Conservation (phyloP, 352 stramenopile genomes). For the Globisporangium viniferum region DNA sequence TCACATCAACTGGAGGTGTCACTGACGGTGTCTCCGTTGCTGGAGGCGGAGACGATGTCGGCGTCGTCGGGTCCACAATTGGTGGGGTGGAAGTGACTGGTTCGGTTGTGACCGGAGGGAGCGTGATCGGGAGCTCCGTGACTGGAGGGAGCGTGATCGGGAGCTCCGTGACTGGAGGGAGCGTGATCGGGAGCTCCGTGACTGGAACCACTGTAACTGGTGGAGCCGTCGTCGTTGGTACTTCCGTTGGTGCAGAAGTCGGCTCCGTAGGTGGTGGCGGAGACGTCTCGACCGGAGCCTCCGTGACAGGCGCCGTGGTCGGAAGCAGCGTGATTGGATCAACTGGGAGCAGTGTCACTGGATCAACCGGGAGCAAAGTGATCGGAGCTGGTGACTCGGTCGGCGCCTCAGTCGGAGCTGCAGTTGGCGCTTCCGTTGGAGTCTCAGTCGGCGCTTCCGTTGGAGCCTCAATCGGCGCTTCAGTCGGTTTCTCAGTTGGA, state of each 20-base stretch:
- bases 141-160: too few species aligned
- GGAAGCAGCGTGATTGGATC: conserved; percentile 14
- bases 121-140: not conserved
- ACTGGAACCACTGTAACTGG: conserved; percentile 5
- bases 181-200: not conserved
- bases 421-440: conserved; percentile 9
- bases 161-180: not conserved
- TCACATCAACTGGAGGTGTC: too few species aligned
- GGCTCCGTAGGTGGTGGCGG: conserved; percentile 1
- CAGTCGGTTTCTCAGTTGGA: conserved; percentile 1
- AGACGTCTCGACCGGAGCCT: not conserved
- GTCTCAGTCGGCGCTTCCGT: conserved; percentile 5
- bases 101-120: not conserved
- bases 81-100: not conserved
- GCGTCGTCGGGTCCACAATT: not conserved
- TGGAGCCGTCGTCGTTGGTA: conserved; percentile 16
- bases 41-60: not conserved
- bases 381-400: not conserved
- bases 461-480: conserved; percentile 3
- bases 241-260: conserved; percentile 14
- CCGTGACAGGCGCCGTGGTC: conserved; percentile 4
- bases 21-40: conserved; percentile 12
- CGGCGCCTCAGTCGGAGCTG: conserved; percentile 11
- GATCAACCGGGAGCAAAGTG: not conserved
- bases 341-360: conserved; percentile 2